Conservation (phyloP, 805 yeast species). For the Scheffersomyces amazonensis region DNA sequence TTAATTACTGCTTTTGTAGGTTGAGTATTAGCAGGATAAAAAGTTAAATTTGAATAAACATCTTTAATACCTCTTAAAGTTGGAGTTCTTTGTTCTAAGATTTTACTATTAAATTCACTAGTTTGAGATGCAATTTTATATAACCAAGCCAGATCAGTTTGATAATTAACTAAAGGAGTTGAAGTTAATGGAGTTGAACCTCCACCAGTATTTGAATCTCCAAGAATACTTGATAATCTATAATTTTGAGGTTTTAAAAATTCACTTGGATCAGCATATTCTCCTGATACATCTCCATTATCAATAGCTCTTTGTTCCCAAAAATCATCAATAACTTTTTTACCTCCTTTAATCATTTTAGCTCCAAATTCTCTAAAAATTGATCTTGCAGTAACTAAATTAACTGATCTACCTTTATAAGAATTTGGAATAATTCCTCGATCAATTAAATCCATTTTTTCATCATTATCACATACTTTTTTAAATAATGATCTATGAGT, state of each 20-base stretch:
- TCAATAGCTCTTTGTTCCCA: conserved; percentile 62
- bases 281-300: conserved; percentile 69
- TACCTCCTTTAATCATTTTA: conserved; percentile 74
- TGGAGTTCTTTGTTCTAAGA: conserved; percentile 56
- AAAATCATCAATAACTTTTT: conserved; percentile 81
- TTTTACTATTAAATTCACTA: conserved; percentile 62
- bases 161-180: conserved; percentile 39
- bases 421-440: conserved; percentile 83
- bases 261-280: conserved; percentile 67
- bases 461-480: conserved; percentile 68
- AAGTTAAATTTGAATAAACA: conserved; percentile 78
- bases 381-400: conserved; percentile 86
- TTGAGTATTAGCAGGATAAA: conserved; percentile 74
- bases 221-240: conserved; percentile 27
- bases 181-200: conserved; percentile 23
- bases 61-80: conserved; percentile 66
- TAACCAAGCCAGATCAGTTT: conserved; percentile 76
- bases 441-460: conserved; percentile 78
- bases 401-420: conserved; percentile 86
- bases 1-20: conserved; percentile 45
- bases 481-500: conserved; percentile 77
- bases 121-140: conserved; percentile 80
- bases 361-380: conserved; percentile 92
- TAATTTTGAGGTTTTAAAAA: conserved; percentile 32
- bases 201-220: conserved; percentile 36